Base-by-base conservation (phyloP, 1,284 basidiomycete species). In the Rhodotorula sp. region DNA sequence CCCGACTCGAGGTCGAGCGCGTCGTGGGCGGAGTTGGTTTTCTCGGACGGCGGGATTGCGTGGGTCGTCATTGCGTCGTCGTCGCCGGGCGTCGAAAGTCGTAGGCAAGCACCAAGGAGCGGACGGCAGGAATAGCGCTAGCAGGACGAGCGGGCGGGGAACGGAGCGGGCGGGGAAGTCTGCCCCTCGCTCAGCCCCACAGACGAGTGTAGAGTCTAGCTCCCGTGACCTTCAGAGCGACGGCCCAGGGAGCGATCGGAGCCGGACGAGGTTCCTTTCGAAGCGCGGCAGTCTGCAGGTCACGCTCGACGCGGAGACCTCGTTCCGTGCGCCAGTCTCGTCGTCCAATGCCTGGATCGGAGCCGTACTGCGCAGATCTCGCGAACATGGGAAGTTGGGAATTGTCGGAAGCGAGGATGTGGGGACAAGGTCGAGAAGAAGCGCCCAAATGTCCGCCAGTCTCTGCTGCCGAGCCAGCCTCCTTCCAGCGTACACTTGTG, bases 1-100 rank as follows among this genome's bases (percentile, higher is more conserved):
- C 34, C 32, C 11, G 62, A 32, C 34, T 68, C 67, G 54, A 68
- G 44, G 22, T 62, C 30, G 53, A 4, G 20, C 30, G 46, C 46
- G 46, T 60, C 29, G 39, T 44, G 30, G 44, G 52, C 34, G 15
- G 34, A 34, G 9, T 57, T 62, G 1, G 52, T 13, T 54, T 68
- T 68, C 62, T 68, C 67, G 36, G 30, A 13, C 3, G 36, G n/a
- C 19, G 49, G 67, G 4, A 13, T 17, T 13, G 10, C 19, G 20
- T 64, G 67, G 24, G 46, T 46, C 1, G 63, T 2, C 56, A 59
- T 64, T 1, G 10, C 15, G 5, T 49, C 7, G 27, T 29, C 8
- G 30, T 15, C 10, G 56, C 3, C 5, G 7, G 5, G 19, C 3
- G 29, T 44, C 17, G 27, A 29, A n/a, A n/a, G 2, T 51, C 29